Percentiles rank a stretch among this genome's conserved stretches.
These are phyloP conservation scores for Penstemon newberryi DNA, from an alignment of 257 asterid species.

Conservation along the genomic window DNA sequence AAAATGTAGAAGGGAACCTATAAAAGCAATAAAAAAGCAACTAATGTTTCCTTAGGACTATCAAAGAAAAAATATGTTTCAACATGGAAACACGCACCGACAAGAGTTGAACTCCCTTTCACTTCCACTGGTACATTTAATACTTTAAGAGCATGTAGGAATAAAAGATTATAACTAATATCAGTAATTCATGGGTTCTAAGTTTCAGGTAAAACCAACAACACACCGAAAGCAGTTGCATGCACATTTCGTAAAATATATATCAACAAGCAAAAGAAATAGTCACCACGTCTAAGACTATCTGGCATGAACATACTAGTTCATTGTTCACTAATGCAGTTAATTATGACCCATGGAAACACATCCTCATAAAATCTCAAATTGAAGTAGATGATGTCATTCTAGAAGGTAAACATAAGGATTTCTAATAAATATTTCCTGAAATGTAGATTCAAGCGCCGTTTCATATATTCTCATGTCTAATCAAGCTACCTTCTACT, in stretches of 20 bases:
- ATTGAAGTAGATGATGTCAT: no score
- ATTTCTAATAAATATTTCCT: no score
- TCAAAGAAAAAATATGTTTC: background rate
- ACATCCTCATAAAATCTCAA: no score
- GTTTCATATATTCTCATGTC: background rate
- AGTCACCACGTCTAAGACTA: background rate
- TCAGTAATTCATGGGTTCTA: no score
- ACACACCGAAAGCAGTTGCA: background rate
- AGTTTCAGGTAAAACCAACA: no score
- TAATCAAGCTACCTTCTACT: background rate
- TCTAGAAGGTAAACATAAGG: no score
- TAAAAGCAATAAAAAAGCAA: conserved; percentile 9
- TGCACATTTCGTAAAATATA: background rate
- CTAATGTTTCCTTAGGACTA: conserved; percentile 2
- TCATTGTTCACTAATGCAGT: no score
- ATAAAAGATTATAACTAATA: no score
- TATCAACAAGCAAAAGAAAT: conserved; percentile 4
- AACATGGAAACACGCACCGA: background rate
- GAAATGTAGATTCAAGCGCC: background rate
- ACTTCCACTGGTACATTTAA: background rate
- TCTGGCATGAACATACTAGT: background rate
- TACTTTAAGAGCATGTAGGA: background rate
- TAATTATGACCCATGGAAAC: no score
- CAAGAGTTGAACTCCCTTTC: background rate
- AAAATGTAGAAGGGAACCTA: conserved; percentile 6